Percentiles rank a stretch among this genome's conserved stretches.
Conservation (phyloP, 441 rosid genomes). For the Eruca vesicaria region DNA sequence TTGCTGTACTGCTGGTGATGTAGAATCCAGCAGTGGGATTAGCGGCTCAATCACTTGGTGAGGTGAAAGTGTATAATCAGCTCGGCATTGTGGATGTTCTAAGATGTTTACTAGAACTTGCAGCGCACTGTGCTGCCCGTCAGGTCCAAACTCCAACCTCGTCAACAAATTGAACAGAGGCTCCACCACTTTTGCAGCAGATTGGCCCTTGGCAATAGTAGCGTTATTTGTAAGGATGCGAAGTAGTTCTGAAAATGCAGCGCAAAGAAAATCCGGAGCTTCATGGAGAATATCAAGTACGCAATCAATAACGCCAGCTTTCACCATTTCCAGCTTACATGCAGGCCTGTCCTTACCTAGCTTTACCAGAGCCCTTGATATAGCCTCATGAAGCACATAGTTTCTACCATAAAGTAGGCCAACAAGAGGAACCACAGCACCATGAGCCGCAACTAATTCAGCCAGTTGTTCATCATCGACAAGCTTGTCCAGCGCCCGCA, state of each 20-base stretch:
- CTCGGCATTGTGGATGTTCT: conserved; percentile 98
- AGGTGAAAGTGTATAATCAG: conserved; percentile 77
- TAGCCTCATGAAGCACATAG: conserved; percentile 94
- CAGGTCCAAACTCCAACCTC: conserved; percentile 88
- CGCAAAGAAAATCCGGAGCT: conserved; percentile 96
- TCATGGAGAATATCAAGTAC: conserved; percentile 89
- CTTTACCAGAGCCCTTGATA: conserved; percentile 97
- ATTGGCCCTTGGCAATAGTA: conserved; percentile 89
- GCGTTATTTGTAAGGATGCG: conserved; percentile 98
- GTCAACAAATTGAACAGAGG: conserved; percentile 83
- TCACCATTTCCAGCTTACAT: conserved; percentile 99
- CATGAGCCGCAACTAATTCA: conserved; percentile 99
- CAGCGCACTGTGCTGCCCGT: conserved; percentile 94
- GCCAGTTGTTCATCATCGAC: conserved; percentile 99
- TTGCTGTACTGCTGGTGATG: conserved; percentile 96
- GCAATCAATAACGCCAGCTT: conserved; percentile 96
- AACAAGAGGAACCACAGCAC: conserved; percentile 98
- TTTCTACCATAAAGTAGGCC: conserved; percentile 94
- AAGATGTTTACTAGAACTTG: conserved; percentile 97
- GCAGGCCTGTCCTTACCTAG: conserved; percentile 98
- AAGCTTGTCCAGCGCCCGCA: conserved; percentile 92
- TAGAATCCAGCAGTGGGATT: conserved; percentile 91
- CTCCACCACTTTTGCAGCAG: conserved; percentile 97
- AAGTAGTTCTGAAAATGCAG: conserved; percentile 93
- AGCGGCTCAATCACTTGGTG: conserved; percentile 95